Conservation (phyloP, 345 rosid species). For the Aethionema arabicum region DNA sequence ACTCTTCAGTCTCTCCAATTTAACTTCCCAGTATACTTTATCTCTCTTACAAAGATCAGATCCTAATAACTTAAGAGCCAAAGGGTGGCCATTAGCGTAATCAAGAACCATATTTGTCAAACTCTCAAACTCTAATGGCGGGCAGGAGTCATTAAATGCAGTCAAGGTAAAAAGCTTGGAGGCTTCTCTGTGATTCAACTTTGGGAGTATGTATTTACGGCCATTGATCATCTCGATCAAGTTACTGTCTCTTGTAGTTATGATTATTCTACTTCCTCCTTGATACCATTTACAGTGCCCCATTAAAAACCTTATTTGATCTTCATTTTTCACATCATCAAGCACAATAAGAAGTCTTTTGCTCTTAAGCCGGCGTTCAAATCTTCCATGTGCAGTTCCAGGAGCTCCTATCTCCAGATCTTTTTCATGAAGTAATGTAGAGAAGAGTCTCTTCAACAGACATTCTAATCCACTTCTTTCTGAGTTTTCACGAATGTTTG, state of each 20-base stretch:
- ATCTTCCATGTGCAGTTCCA: slow-evolving; percentile 32
- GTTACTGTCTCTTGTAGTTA: slow-evolving; percentile 40
- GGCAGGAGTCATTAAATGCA: slow-evolving; percentile 29
- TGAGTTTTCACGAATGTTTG: slow-evolving; percentile 41
- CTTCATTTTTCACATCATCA: slow-evolving; percentile 36
- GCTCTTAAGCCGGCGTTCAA: slow-evolving; percentile 22
- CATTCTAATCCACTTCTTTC: slow-evolving; percentile 21
- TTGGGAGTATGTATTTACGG: slow-evolving; percentile 29
- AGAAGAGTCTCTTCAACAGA: slow-evolving; percentile 28
- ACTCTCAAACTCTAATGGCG: slow-evolving; percentile 1
- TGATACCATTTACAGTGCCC: slow-evolving; percentile 34
- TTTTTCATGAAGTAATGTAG: slow-evolving; percentile 8
- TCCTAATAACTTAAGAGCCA: slow-evolving; percentile 46
- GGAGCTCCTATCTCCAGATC: slow-evolving; percentile 21
- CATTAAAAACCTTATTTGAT: slow-evolving; percentile 26
- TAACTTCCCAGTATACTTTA: slow-evolving; percentile 32
- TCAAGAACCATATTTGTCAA: slow-evolving; percentile 31
- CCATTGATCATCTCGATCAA: slow-evolving; percentile 30
- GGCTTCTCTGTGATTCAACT: slow-evolving; percentile 32
- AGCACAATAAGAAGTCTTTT: slow-evolving; percentile 39
- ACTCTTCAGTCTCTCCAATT: slow-evolving; percentile 26
- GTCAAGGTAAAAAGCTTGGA: slow-evolving; percentile 32
- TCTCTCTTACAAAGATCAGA: slow-evolving; percentile 27
- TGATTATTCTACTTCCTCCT: slow-evolving; percentile 36
- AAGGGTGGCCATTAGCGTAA: slow-evolving; percentile 44